Evolutionary conservation across 805 yeast species (phyloP).

Genomic region (Kuraishia borneana): DNA sequence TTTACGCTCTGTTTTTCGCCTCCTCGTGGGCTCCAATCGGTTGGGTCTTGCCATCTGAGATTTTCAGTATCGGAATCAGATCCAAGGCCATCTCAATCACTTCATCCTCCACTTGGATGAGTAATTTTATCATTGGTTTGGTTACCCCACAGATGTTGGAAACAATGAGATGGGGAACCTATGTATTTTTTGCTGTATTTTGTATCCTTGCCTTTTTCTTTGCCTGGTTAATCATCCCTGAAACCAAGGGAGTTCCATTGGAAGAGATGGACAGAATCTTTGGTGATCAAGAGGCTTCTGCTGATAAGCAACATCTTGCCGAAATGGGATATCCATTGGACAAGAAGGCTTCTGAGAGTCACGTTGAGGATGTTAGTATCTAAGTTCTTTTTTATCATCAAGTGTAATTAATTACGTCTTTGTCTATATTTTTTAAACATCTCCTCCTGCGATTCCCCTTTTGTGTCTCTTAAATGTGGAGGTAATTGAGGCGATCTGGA

Average conservation of each 20-base stretch:
- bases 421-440: too few relatives aligned
- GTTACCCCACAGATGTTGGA: constrained; percentile 17
- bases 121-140: constrained; percentile 23
- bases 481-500: constrained; percentile 5
- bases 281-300: constrained; percentile 1
- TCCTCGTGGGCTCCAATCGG: constrained; percentile 20
- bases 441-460: neutral
- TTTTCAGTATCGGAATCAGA: constrained; percentile 50
- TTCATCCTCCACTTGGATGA: constrained; percentile 22
- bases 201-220: neutral
- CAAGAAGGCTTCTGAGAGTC: too few relatives aligned
- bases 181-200: constrained; percentile 7
- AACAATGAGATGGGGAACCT: constrained; percentile 13
- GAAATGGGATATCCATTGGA: too few relatives aligned
- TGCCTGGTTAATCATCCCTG: constrained; percentile 20
- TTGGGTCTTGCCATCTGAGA: constrained; percentile 43
- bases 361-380: too few relatives aligned
- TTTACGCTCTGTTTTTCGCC: constrained; percentile 14
- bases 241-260: constrained; percentile 41
- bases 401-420: too few relatives aligned
- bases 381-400: too few relatives aligned
- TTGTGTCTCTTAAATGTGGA: constrained; percentile 1
- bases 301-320: neutral
- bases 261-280: constrained; percentile 1
- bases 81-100: constrained; percentile 51